Percentiles rank a stretch among this genome's conserved stretches.
Evolutionary conservation across 2,329 filamentous ascomycete species (phyloP).

Genomic region (Leptodontidium sp.): DNA sequence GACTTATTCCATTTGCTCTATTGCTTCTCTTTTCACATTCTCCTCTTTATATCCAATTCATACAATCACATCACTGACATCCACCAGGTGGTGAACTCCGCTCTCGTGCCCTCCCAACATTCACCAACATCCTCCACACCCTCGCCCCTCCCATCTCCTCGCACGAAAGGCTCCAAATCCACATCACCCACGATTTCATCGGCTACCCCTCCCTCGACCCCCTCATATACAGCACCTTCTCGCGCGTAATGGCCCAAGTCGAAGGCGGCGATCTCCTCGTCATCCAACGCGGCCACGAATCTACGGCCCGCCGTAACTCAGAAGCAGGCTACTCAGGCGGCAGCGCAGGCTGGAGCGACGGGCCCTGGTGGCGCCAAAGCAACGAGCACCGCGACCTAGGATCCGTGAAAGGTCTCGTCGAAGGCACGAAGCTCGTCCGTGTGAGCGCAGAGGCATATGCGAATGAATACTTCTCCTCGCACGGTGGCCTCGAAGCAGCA

Average conservation of each 20-base stretch:
- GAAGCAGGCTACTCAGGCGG: conserved; percentile 65
- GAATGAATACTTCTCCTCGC: conserved; percentile 79
- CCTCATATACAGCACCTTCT: conserved; percentile 89
- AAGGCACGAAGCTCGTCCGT: conserved; percentile 90
- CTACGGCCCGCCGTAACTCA: conserved; percentile 71
- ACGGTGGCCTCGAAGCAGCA: conserved; percentile 82
- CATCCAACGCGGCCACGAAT: conserved; percentile 91
- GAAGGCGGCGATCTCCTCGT: conserved; percentile 96
- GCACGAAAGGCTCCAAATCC: conserved; percentile 95
- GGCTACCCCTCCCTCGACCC: conserved; percentile 95
- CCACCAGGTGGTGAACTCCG: conserved; percentile 82
- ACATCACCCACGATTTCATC: conserved; percentile 94
- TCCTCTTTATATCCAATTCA: neutral
- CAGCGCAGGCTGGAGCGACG: conserved; percentile 83
- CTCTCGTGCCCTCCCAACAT: conserved; percentile 88
- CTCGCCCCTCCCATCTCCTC: conserved; percentile 96
- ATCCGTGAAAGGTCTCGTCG: conserved; percentile 79
- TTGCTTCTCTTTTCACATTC: neutral
- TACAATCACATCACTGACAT: conserved; percentile 25
- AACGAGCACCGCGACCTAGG: conserved; percentile 78
- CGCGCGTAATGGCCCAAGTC: conserved; percentile 97
- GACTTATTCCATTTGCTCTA: neutral
- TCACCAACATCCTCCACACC: conserved; percentile 93
- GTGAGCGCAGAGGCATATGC: conserved; percentile 90
- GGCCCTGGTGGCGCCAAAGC: conserved; percentile 91